Base-by-base conservation (phyloP, 345 rosid genomes). In the Capsella bursapastoris region DNA sequence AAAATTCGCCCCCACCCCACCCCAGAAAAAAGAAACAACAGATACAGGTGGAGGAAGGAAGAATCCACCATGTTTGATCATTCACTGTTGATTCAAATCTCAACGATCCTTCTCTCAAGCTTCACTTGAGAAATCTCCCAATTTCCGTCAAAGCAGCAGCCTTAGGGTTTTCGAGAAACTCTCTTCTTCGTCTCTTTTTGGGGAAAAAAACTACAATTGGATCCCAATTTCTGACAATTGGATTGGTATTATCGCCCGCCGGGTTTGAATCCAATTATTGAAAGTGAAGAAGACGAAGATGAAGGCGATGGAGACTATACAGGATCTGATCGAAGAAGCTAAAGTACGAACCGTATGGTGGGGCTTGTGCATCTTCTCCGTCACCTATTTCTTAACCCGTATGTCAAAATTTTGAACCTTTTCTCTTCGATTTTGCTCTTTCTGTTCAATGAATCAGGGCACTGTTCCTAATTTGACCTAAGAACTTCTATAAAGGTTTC, bases 321-420 rank as follows among this genome's bases (percentile, higher is more conserved):
- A 89, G 69, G 99, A 96, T 90, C 98, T 96, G 80, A 84, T 96
- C 70, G 97, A 96, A 69, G 99, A 96, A 70, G 98, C 91, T 18
- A 92, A 92, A 80, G 43, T 85, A 51, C 88, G 99, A 10, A 84
- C 90, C 66, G 88, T 92, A 41, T 89, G 90, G 89, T 96, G 99
- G 99, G 83, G 83, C 10, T 74, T 96, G 12, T 88, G 87, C 62
- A 71, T 93, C 81, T 96, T 90, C 74, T 70, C 83, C 68, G 82
- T 90, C 69, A 87, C 96, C 31, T 96, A 96, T 85, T 82, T 89
- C 82, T 76, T 96, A 60, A 86, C 98, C 18, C 97, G 99, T 96
- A 83, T 82, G 96, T 79, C 51, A 15, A 16, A 16, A 28, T 57
- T 37, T 22, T 1, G 0, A 28, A 9, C 34, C 45, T 16, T 51